These are phyloP conservation scores for Diaporthe aspalathi DNA, from an alignment of 2,329 filamentous ascomycete genomes.

Conservation along the genomic window DNA sequence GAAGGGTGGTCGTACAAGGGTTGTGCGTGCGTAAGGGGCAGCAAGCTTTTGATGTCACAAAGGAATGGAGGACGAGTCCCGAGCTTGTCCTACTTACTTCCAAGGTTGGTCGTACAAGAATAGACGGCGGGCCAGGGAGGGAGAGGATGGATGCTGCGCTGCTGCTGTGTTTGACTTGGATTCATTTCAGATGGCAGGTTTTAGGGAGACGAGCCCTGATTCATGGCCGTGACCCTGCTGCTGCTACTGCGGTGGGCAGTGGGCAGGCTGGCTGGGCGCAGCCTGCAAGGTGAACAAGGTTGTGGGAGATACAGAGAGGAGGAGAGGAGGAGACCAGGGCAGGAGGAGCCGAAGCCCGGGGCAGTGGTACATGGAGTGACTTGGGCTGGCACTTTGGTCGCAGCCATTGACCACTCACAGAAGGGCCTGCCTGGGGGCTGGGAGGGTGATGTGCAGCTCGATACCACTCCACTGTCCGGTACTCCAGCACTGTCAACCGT, in stretches of 20 bases:
- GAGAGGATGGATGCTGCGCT: background rate
- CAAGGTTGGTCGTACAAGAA: no score
- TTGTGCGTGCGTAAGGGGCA: no score
- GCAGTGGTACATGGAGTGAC: slow-evolving; percentile 13
- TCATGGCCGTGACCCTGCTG: slow-evolving; percentile 3
- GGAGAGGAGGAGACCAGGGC: background rate
- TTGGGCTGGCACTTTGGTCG: background rate
- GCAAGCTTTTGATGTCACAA: background rate
- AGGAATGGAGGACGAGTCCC: background rate
- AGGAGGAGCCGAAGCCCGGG: background rate
- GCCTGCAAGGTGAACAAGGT: slow-evolving; percentile 5
- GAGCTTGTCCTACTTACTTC: background rate
- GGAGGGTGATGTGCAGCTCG: slow-evolving; percentile 9
- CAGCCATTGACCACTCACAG: slow-evolving; percentile 18
- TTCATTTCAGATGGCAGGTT: slow-evolving; percentile 20
- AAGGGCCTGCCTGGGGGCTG: no score
- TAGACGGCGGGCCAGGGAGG: no score
- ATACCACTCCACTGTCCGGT: slow-evolving; percentile 29
- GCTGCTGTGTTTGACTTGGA: slow-evolving; percentile 23
- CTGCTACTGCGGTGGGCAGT: background rate
- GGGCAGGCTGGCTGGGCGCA: background rate
- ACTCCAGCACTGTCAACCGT: background rate
- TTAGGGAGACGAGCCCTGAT: slow-evolving; percentile 21
- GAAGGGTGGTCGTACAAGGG: no score
- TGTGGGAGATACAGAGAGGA: no score